Percentiles rank a stretch among this genome's conserved stretches.
phyloP scores from a whole-genome alignment of 169 alveolate genomes.

The Babesia ovis region DNA sequence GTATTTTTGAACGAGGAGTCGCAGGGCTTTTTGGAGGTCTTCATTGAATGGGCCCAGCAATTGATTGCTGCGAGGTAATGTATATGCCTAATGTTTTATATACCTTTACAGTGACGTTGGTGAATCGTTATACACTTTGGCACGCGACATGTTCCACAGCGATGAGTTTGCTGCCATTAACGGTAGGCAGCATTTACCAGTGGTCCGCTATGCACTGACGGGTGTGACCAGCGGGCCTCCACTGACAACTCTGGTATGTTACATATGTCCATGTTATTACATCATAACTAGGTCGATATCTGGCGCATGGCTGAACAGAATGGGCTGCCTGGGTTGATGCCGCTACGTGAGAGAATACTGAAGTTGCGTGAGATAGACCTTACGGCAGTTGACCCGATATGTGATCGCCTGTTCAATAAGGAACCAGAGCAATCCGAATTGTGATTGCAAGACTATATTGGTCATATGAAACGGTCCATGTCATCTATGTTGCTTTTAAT shows the following conservation, averaged over 20 bases:
- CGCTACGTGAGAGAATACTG: slow-evolving; percentile 39
- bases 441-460: no score
- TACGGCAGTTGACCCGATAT: slow-evolving; percentile 11
- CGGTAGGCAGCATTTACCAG: slow-evolving; percentile 23
- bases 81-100: neutral
- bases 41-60: slow-evolving; percentile 35
- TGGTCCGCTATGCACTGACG: slow-evolving; percentile 52
- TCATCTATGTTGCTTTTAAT: no score
- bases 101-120: slow-evolving; percentile 25
- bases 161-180: slow-evolving; percentile 31
- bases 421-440: neutral
- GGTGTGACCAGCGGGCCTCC: slow-evolving; percentile 59
- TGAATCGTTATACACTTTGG: neutral
- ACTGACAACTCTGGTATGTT: slow-evolving; percentile 38
- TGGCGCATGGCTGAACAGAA: slow-evolving; percentile 47
- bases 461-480: no score
- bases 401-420: neutral
- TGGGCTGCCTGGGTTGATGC: slow-evolving; percentile 21
- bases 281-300: slow-evolving; percentile 13
- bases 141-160: slow-evolving; percentile 15
- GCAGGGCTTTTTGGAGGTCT: slow-evolving; percentile 10
- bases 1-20: slow-evolving; percentile 17
- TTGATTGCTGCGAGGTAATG: slow-evolving; percentile 18
- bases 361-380: slow-evolving; percentile 12
- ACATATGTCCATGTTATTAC: neutral